Conservation (phyloP, 73 alveolate genomes). For the Paraurostyla sp. region DNA sequence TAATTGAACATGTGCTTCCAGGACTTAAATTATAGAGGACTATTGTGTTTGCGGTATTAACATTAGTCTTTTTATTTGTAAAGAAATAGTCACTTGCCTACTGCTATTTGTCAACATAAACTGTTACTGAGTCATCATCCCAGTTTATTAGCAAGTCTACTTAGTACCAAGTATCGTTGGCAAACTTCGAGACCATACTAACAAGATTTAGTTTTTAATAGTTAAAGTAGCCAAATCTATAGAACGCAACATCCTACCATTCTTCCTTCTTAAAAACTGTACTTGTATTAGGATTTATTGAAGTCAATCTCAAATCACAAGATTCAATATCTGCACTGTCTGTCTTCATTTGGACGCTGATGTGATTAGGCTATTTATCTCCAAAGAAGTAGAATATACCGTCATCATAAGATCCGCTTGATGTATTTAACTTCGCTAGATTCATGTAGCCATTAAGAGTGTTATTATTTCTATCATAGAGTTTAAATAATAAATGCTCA, state of each 20-base stretch:
- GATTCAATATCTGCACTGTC: constrained; percentile 38
- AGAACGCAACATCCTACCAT: constrained; percentile 59
- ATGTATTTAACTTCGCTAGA: not conserved
- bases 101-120: constrained; percentile 37
- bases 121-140: constrained; percentile 53
- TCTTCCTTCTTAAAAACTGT: not conserved
- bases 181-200: constrained; percentile 58
- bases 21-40: constrained; percentile 67
- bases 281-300: constrained; percentile 10
- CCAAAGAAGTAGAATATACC: constrained; percentile 62
- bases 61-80: not conserved
- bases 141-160: constrained; percentile 59
- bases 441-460: constrained; percentile 15
- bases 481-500: not conserved
- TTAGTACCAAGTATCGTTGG: constrained; percentile 47
- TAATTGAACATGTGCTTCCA: constrained; percentile 3
- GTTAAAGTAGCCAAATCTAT: constrained; percentile 65
- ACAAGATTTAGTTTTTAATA: constrained; percentile 60
- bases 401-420: constrained; percentile 57
- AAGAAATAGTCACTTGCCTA: constrained; percentile 48
- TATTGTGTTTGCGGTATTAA: constrained; percentile 36
- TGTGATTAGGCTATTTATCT: constrained; percentile 36
- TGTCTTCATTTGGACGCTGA: not conserved
- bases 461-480: not conserved
- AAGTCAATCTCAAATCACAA: constrained; percentile 59